Evolutionary conservation across 1,139 yeast genomes (phyloP).

Genomic region (Geotrichum europaeum): DNA sequence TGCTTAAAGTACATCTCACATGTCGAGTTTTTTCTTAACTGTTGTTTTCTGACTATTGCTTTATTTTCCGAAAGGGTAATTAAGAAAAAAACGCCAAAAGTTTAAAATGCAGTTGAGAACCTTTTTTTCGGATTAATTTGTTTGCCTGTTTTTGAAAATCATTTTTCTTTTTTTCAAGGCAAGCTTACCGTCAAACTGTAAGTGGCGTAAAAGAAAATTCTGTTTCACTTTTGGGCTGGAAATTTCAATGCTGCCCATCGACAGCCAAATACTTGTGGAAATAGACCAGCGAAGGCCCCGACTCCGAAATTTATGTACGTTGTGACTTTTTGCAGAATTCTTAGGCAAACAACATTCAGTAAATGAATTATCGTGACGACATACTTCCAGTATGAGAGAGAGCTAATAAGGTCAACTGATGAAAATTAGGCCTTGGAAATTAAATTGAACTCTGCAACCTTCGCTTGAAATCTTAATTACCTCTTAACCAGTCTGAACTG

Average conservation of each 20-base stretch:
- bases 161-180: neutral
- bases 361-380: too few relatives aligned
- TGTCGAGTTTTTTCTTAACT: too few relatives aligned
- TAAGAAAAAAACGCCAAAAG: neutral
- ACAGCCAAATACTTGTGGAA: neutral
- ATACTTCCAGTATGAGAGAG: too few relatives aligned
- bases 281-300: neutral
- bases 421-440: too few relatives aligned
- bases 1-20: too few relatives aligned
- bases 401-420: too few relatives aligned
- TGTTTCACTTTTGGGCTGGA: neutral
- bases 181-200: neutral
- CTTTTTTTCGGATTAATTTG: neutral
- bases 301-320: neutral
- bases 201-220: neutral
- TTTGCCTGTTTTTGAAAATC: neutral
- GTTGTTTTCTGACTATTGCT: neutral
- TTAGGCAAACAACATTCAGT: too few relatives aligned
- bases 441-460: too few relatives aligned
- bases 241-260: neutral
- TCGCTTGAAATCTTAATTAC: too few relatives aligned
- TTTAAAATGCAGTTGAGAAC: neutral
- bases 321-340: neutral
- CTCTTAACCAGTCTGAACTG: too few relatives aligned
- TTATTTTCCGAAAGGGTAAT: neutral